Conservation (phyloP, 2,329 filamentous ascomycete species). For the Fusarium sacchari region DNA sequence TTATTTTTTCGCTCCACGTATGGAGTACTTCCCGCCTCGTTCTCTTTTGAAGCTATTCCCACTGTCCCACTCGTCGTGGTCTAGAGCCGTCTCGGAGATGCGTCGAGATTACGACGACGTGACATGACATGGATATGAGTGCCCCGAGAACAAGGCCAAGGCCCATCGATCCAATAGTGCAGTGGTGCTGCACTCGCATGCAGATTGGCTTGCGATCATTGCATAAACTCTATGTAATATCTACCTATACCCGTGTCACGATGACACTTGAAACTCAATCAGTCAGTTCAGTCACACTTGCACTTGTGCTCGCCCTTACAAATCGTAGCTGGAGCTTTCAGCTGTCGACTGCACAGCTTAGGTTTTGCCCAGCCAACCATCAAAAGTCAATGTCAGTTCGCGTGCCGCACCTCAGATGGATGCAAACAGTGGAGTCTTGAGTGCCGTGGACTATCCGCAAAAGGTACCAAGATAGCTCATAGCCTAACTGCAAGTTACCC, state of each 20-base stretch:
- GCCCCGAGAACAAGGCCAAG: background rate
- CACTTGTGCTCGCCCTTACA: background rate
- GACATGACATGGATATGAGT: constrained; percentile 12
- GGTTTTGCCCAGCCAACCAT: background rate
- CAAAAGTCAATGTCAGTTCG: constrained; percentile 12
- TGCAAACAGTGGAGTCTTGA: background rate
- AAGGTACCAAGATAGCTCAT: background rate
- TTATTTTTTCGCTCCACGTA: too few species aligned
- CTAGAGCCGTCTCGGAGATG: constrained; percentile 6
- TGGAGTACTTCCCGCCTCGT: background rate
- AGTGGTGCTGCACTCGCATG: background rate
- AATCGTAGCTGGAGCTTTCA: background rate
- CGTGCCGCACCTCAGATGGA: background rate
- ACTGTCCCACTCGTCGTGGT: constrained; percentile 11
- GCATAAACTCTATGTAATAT: constrained; percentile 16
- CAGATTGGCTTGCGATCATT: background rate
- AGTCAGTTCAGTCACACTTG: background rate
- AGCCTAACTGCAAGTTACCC: background rate
- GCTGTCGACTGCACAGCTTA: background rate
- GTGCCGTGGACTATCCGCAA: background rate
- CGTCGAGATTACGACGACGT: constrained; percentile 12
- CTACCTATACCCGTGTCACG: constrained; percentile 1
- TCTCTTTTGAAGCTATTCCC: constrained; percentile 28
- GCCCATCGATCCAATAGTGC: background rate
- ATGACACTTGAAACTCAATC: constrained; percentile 3